Evolutionary conservation across 2,329 filamentous ascomycete species (phyloP).

Genomic region (Ambrosiella cleistominuta): DNA sequence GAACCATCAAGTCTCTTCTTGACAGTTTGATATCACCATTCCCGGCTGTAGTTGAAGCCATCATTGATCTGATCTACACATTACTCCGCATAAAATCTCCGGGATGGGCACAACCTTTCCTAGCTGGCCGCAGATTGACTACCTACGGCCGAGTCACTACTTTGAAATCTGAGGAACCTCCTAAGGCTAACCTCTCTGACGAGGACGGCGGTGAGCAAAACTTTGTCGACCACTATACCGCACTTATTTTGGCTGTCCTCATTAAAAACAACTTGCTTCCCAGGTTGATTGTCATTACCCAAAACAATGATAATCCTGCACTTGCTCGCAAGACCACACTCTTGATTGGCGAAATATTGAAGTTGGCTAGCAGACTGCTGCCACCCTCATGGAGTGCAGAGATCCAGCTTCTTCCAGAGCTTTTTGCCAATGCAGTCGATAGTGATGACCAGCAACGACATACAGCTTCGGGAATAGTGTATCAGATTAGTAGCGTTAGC

Average conservation of each 20-base stretch:
- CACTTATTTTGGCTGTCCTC: constrained; percentile 69
- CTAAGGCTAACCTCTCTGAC: constrained; percentile 33
- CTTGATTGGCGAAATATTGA: constrained; percentile 77
- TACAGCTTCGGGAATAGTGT: constrained; percentile 75
- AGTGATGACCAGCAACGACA: constrained; percentile 58
- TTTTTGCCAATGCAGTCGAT: constrained; percentile 60
- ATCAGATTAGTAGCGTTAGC: constrained; percentile 95
- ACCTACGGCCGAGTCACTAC: constrained; percentile 92
- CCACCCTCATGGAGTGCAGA: constrained; percentile 68
- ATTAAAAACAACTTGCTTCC: constrained; percentile 61
- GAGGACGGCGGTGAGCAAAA: constrained; percentile 62
- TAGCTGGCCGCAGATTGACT: constrained; percentile 79
- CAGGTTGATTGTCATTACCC: constrained; percentile 44
- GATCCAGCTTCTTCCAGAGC: constrained; percentile 71
- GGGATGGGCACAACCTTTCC: constrained; percentile 86
- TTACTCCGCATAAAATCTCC: constrained; percentile 77
- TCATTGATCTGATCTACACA: constrained; percentile 72
- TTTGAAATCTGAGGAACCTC: constrained; percentile 42
- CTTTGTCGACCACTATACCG: constrained; percentile 85
- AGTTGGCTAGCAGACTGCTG: constrained; percentile 70
- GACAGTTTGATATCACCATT: constrained; percentile 44
- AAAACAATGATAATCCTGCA: constrained; percentile 47
- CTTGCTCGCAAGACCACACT: constrained; percentile 80
- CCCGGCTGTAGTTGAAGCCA: constrained; percentile 46
- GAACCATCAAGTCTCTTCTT: constrained; percentile 64